Base-by-base conservation (phyloP, 2,329 filamentous ascomycete species). In the Alternaria incomplexa region DNA sequence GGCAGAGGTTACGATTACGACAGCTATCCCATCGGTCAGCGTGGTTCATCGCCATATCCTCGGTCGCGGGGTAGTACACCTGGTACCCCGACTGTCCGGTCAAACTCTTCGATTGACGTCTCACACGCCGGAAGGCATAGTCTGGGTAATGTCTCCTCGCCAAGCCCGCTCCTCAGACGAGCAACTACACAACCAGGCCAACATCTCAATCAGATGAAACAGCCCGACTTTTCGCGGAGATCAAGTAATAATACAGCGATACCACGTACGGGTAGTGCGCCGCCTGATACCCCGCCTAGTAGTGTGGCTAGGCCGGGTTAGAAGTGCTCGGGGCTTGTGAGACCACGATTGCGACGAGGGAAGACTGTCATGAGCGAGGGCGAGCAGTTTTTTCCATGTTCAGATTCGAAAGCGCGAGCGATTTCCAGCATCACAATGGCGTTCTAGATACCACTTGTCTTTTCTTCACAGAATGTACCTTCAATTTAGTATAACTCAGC, bases 131-230 rank as follows among this genome's bases (percentile, higher is more conserved):
- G 32, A 6, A 56, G 64, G 30, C 46, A 58, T 1, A 48, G 64
- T 3, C 28, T 68, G 7, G 52, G 57, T 12, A 69, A 68, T 44
- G 25, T 69, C 8, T 67, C 72, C 10, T 74, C 74, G 0, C 73
- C 78, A 1, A 80, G 78, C 56, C 78, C 79, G 40, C 61, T 80
- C 43, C 59, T 80, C 2, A 66, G 77, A 45, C 67, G 76, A 12
- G 78, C 76, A 4, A 79, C 74, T 5, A 75, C 72, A 17, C 73
- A 77, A 55, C 74, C 73, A 30, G 67, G 63, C 12, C 53, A 69
- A 11, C 72, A 75, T 30, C 70, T 68, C 3, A 70, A n/a, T 17
- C 48, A 63, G 15, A 75, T 68, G 17, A 68, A 63, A 2, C 73
- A 68, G 17, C 73, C 66, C 25, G 71, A 20, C 17, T 59, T 62